These are phyloP conservation scores for Diutina siamensis DNA, from an alignment of 1,139 yeast genomes.

Conservation along the genomic window DNA sequence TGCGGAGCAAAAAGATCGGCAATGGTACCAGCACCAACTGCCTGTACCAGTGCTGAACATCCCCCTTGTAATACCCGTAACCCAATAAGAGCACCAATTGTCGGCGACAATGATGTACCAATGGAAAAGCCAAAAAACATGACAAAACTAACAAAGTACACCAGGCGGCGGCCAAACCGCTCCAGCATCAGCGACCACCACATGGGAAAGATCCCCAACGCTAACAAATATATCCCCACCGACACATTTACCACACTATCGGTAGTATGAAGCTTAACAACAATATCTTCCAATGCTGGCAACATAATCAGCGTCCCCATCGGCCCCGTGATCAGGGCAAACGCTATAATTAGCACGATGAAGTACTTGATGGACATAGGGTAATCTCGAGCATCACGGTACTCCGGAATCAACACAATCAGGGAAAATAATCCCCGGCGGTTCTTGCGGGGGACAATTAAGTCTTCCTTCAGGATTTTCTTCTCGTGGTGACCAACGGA, in stretches of 20 bases:
- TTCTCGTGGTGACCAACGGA: background rate
- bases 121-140: constrained; percentile 55
- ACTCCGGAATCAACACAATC: constrained; percentile 57
- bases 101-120: constrained; percentile 60
- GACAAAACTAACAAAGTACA: constrained; percentile 57
- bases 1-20: constrained; percentile 60
- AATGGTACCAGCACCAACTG: constrained; percentile 85
- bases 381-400: constrained; percentile 58
- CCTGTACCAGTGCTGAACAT: constrained; percentile 75
- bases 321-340: constrained; percentile 75
- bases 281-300: constrained; percentile 64
- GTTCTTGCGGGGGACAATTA: constrained; percentile 7
- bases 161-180: constrained; percentile 59
- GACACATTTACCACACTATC: constrained; percentile 59
- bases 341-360: constrained; percentile 57
- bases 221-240: constrained; percentile 64
- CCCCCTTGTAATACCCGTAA: constrained; percentile 63
- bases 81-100: constrained; percentile 50
- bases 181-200: constrained; percentile 89
- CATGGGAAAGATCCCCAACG: constrained; percentile 71
- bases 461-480: background rate
- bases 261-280: constrained; percentile 41
- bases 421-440: constrained; percentile 41
- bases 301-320: constrained; percentile 84
- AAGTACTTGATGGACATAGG: constrained; percentile 35